Conservation (phyloP, 2,329 filamentous ascomycete species). For the Phaeosphaeriaceae sp. region DNA sequence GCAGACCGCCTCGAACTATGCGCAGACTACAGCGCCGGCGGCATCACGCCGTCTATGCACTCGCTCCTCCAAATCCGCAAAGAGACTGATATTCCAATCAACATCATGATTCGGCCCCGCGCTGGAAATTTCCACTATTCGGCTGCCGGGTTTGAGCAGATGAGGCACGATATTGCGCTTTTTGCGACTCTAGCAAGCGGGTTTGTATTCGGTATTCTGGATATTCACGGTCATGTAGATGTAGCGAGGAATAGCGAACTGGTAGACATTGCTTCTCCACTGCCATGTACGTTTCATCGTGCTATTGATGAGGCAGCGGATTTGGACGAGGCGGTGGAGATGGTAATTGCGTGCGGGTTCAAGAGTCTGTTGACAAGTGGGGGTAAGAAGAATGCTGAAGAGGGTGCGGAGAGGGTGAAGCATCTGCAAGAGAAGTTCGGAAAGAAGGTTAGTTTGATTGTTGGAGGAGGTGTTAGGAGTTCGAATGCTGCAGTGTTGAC, state of each 20-base stretch:
- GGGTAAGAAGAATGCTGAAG: slow-evolving; percentile 40
- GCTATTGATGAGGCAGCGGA: slow-evolving; percentile 57
- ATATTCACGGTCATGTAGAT: slow-evolving; percentile 46
- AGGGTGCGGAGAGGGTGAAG: slow-evolving; percentile 45
- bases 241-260: slow-evolving; percentile 49
- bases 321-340: slow-evolving; percentile 40
- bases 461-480: slow-evolving; percentile 59
- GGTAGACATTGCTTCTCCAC: slow-evolving; percentile 49
- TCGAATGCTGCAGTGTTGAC: slow-evolving; percentile 50
- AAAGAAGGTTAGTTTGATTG: slow-evolving; percentile 53
- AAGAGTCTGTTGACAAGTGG: slow-evolving; percentile 58
- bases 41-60: slow-evolving; percentile 49
- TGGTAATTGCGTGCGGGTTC: slow-evolving; percentile 55
- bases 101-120: slow-evolving; percentile 62
- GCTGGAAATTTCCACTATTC: slow-evolving; percentile 55
- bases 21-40: slow-evolving; percentile 48
- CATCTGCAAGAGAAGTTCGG: slow-evolving; percentile 36
- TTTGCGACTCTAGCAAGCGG: slow-evolving; percentile 53
- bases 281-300: slow-evolving; percentile 62
- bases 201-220: slow-evolving; percentile 61
- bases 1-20: slow-evolving; percentile 62
- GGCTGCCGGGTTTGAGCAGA: slow-evolving; percentile 49
- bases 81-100: slow-evolving; percentile 49
- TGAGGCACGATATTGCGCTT: slow-evolving; percentile 50
- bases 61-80: slow-evolving; percentile 34